A percentile compares a stretch with the other conserved stretches of the same genome.
Evolutionary conservation across 192 early-diverging fungal species (phyloP).

Genomic region (Piromyces finnis): DNA sequence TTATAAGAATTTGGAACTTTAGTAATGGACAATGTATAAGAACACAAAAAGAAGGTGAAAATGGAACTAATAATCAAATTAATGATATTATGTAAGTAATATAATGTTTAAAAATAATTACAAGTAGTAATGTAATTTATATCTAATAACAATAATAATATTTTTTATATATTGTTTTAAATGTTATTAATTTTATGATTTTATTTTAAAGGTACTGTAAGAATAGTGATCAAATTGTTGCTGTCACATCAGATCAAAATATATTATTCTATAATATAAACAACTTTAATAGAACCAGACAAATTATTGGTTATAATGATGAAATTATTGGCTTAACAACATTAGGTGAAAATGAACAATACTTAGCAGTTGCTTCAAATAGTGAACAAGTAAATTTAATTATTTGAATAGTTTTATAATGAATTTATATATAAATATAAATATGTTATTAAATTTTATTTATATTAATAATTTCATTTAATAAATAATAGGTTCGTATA

Average conservation of each 20-base stretch:
- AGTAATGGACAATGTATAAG: constrained; percentile 46
- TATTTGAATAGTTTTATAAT: too few species aligned
- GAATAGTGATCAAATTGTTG: constrained; percentile 34
- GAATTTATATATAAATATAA: not conserved
- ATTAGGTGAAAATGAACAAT: constrained; percentile 46
- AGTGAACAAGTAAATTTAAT: constrained; percentile 55
- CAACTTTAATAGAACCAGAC: constrained; percentile 40
- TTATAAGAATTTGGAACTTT: constrained; percentile 61
- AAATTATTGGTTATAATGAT: constrained; percentile 91
- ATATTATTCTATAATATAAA: constrained; percentile 55
- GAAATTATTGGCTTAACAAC: constrained; percentile 79
- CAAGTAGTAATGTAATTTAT: too few species aligned
- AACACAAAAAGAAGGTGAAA: constrained; percentile 45
- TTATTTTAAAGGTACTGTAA: constrained; percentile 16
- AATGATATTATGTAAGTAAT: constrained; percentile 37
- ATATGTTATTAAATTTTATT: not conserved
- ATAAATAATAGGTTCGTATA: constrained; percentile 36
- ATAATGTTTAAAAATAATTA: too few species aligned
- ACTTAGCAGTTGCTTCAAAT: constrained; percentile 82
- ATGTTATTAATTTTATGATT: not conserved
- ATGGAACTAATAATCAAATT: constrained; percentile 56
- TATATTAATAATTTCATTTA: not conserved
- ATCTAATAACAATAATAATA: too few species aligned
- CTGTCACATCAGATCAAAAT: constrained; percentile 81
- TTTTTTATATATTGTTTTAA: too few species aligned